These are phyloP conservation scores for Eimeria praecox DNA, from an alignment of 169 alveolate species.

Conservation along the genomic window DNA sequence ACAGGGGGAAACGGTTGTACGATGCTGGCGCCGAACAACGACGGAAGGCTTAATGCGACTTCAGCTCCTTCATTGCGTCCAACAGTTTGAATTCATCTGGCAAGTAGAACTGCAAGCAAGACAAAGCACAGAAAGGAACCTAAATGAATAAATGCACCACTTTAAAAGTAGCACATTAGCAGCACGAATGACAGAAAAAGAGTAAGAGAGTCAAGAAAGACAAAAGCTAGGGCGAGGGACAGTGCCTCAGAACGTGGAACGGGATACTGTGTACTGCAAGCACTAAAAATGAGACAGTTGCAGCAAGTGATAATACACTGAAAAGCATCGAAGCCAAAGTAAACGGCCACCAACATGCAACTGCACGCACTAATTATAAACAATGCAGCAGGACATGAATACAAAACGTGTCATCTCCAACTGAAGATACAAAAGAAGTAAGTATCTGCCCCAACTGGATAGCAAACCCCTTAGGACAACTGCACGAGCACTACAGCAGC, in stretches of 20 bases:
- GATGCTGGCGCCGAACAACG: no score
- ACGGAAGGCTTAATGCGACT: conserved; percentile 1
- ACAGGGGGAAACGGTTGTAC: background rate
- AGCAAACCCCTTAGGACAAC: background rate
- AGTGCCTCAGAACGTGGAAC: no score
- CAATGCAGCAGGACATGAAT: no score
- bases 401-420: no score
- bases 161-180: background rate
- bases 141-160: background rate
- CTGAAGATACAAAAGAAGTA: no score
- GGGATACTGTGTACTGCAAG: no score
- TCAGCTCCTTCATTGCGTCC: conserved; percentile 93
- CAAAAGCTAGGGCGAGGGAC: background rate
- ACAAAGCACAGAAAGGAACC: background rate
- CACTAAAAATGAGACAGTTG: no score
- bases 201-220: background rate
- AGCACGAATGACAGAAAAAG: background rate
- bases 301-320: no score
- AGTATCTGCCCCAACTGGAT: no score
- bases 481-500: background rate
- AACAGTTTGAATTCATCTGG: conserved; percentile 95
- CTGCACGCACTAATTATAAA: no score
- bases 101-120: conserved; percentile 90
- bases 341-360: no score
- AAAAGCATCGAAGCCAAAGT: no score